A percentile compares a stretch with the other conserved stretches of the same genome.
These are phyloP conservation scores for Monosporozyma unispora DNA, from an alignment of 805 yeast species.

Conservation along the genomic window DNA sequence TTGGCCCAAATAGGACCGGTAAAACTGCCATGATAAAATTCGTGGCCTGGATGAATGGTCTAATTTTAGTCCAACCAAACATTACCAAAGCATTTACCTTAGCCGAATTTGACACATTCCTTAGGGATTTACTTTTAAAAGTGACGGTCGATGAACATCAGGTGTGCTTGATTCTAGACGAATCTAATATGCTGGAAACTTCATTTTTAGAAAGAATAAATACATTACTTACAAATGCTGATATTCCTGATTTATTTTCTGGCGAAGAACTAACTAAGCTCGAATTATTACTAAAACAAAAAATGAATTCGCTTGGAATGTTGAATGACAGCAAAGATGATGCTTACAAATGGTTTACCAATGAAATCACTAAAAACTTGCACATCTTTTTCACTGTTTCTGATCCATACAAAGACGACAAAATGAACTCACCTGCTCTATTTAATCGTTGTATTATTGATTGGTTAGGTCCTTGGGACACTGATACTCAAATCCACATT, in stretches of 20 bases:
- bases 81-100: slow-evolving; percentile 48
- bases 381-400: slow-evolving; percentile 78
- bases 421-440: slow-evolving; percentile 67
- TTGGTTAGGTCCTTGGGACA: slow-evolving; percentile 84
- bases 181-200: slow-evolving; percentile 64
- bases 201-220: slow-evolving; percentile 87
- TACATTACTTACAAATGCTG: slow-evolving; percentile 86
- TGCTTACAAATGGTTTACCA: slow-evolving; percentile 62
- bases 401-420: slow-evolving; percentile 41
- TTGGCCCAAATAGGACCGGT: slow-evolving; percentile 79
- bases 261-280: slow-evolving; percentile 56
- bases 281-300: slow-evolving; percentile 41
- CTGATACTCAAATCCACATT: slow-evolving; percentile 40
- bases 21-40: slow-evolving; percentile 67
- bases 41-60: slow-evolving; percentile 88
- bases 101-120: slow-evolving; percentile 55
- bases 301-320: slow-evolving; percentile 50
- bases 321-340: slow-evolving; percentile 62
- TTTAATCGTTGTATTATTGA: slow-evolving; percentile 81
- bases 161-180: slow-evolving; percentile 69
- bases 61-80: slow-evolving; percentile 47
- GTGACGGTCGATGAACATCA: slow-evolving; percentile 50
- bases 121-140: slow-evolving; percentile 44
- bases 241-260: slow-evolving; percentile 79
- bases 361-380: slow-evolving; percentile 56